Evolutionary conservation across 768 basidiomycete genomes (phyloP).

Genomic region (Auricularia sp.): DNA sequence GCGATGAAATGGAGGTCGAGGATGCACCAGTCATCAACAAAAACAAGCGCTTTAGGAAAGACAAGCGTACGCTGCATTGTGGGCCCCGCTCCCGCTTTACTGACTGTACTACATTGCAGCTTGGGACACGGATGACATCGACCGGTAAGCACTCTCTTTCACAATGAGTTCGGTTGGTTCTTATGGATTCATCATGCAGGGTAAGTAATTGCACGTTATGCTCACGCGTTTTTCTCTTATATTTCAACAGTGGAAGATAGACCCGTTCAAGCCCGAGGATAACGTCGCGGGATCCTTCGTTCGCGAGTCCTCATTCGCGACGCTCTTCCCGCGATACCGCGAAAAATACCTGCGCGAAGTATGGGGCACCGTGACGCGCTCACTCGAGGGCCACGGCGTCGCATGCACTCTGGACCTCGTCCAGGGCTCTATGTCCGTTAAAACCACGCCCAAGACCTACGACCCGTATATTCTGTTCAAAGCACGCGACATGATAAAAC

Average conservation of each 20-base stretch:
- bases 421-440: constrained; percentile 94
- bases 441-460: constrained; percentile 92
- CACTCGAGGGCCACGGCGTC: constrained; percentile 79
- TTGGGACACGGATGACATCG: constrained; percentile 98
- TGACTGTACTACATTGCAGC: constrained; percentile 34
- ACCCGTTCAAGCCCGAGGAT: constrained; percentile 62
- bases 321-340: constrained; percentile 95
- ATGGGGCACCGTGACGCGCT: constrained; percentile 83
- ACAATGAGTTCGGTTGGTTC: no score
- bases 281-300: constrained; percentile 77
- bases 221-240: not conserved
- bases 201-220: constrained; percentile 11
- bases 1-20: not conserved
- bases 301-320: constrained; percentile 96
- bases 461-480: constrained; percentile 96
- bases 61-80: constrained; percentile 63
- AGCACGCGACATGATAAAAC: constrained; percentile 90
- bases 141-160: constrained; percentile 60
- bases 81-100: constrained; percentile 2
- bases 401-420: constrained; percentile 89
- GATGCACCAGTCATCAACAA: constrained; percentile 49
- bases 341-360: constrained; percentile 93
- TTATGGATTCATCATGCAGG: constrained; percentile 3
- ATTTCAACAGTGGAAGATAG: constrained; percentile 69
- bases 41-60: constrained; percentile 85